These are phyloP conservation scores for Friedmanniomyces simplex DNA, from an alignment of 495 filamentous ascomycete species.

Conservation along the genomic window DNA sequence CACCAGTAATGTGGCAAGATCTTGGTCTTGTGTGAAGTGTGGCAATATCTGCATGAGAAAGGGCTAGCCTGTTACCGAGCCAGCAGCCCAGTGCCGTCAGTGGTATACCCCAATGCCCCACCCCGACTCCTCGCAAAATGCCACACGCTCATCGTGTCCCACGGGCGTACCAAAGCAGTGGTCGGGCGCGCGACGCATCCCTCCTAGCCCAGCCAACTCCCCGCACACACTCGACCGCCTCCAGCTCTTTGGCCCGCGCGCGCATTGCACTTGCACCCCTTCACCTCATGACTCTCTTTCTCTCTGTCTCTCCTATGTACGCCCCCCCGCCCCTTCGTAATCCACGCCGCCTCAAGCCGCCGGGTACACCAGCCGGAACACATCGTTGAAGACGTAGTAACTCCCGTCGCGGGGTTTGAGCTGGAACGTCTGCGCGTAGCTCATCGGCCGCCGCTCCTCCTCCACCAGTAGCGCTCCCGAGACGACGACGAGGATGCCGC, in stretches of 20 bases:
- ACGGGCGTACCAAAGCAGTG: not conserved
- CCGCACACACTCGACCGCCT: no score
- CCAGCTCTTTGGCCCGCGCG: no score
- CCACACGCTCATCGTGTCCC: not conserved
- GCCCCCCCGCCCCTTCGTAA: no score
- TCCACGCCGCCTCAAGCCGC: constrained; percentile 27
- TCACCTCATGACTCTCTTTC: no score
- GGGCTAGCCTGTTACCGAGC: no score
- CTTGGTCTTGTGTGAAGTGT: no score
- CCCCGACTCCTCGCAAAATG: not conserved
- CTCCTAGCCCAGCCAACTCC: not conserved
- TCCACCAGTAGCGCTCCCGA: constrained; percentile 81
- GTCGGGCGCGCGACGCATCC: not conserved
- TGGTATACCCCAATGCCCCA: no score
- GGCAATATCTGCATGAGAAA: no score
- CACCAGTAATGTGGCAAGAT: no score
- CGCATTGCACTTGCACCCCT: no score
- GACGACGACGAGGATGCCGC: constrained; percentile 70
- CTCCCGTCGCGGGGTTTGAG: constrained; percentile 55
- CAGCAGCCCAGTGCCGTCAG: no score
- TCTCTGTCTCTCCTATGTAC: no score
- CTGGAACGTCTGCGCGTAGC: constrained; percentile 78
- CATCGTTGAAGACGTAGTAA: constrained; percentile 84
- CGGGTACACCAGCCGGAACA: constrained; percentile 74
- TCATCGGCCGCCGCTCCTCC: constrained; percentile 67